Percentiles rank a stretch among this genome's conserved stretches.
Evolutionary conservation across 495 filamentous ascomycete species (phyloP).

Genomic region (Poronia punctata): DNA sequence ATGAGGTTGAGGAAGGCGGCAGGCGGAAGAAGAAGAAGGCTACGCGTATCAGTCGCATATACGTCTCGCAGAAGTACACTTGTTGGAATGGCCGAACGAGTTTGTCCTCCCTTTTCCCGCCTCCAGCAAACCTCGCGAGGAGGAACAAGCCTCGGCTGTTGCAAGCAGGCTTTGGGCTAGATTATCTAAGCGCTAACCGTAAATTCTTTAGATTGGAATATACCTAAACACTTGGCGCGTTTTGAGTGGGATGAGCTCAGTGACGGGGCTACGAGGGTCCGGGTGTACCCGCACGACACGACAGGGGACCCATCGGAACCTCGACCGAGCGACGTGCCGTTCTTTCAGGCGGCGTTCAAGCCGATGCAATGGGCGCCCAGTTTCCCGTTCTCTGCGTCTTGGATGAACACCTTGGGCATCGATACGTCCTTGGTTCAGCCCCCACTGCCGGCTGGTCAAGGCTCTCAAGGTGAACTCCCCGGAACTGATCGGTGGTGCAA

Average conservation of each 20-base stretch:
- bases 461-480: conserved; percentile 23
- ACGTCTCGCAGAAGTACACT: conserved; percentile 42
- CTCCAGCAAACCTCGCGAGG: too few species aligned
- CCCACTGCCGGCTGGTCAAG: conserved; percentile 33
- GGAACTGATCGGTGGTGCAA: conserved; percentile 31
- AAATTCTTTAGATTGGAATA: conserved; percentile 40
- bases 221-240: conserved; percentile 47
- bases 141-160: not conserved
- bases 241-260: conserved; percentile 39
- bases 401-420: conserved; percentile 27
- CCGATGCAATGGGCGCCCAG: conserved; percentile 33
- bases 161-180: not conserved
- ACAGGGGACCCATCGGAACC: conserved; percentile 15
- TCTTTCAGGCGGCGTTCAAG: conserved; percentile 38
- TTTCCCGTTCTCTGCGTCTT: conserved; percentile 33
- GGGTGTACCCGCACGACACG: conserved; percentile 35
- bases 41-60: conserved; percentile 39
- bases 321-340: conserved; percentile 21
- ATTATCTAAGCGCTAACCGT: conserved; percentile 1
- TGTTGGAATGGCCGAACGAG: conserved; percentile 40
- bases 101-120: conserved; percentile 1
- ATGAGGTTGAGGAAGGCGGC: conserved; percentile 24
- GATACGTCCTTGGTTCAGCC: conserved; percentile 35
- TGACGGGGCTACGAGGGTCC: conserved; percentile 29
- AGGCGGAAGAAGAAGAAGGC: conserved; percentile 18